Conservation (phyloP, 306 rosid species). For the Vigna angularis region DNA sequence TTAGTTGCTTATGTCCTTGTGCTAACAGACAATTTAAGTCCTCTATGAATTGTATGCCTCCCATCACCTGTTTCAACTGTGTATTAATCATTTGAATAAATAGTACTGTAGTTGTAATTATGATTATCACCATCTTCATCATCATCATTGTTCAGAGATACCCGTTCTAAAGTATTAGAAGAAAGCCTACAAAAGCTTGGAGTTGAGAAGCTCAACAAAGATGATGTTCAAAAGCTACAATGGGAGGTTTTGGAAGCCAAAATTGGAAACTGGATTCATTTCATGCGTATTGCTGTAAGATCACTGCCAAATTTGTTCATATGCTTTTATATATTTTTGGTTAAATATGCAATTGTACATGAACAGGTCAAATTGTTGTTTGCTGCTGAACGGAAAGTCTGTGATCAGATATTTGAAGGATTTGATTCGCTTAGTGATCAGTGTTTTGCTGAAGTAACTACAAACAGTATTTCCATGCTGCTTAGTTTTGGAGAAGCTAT, state of each 20-base stretch:
- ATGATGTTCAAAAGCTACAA: slow-evolving; percentile 85
- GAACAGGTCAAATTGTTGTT: slow-evolving; percentile 79
- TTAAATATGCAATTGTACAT: slow-evolving; percentile 37
- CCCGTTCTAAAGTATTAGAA: slow-evolving; percentile 76
- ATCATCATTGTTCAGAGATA: slow-evolving; percentile 58
- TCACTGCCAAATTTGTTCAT: slow-evolving; percentile 1
- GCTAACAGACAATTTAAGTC: not conserved
- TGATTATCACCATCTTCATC: slow-evolving; percentile 28
- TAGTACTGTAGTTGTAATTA: slow-evolving; percentile 1
- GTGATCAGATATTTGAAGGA: slow-evolving; percentile 79
- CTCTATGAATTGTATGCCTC: not conserved
- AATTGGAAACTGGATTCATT: slow-evolving; percentile 94
- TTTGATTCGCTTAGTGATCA: slow-evolving; percentile 77
- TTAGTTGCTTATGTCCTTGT: not conserved
- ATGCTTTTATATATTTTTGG: not conserved
- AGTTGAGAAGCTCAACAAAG: slow-evolving; percentile 85
- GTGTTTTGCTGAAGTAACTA: slow-evolving; percentile 80
- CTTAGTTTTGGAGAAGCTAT: slow-evolving; percentile 91
- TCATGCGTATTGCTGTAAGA: slow-evolving; percentile 90
- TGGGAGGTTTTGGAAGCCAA: slow-evolving; percentile 95
- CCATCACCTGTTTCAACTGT: not conserved
- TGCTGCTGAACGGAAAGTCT: slow-evolving; percentile 83
- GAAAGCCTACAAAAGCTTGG: slow-evolving; percentile 85
- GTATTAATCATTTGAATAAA: not conserved
- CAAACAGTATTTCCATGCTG: slow-evolving; percentile 72